Conservation (phyloP, 2,329 filamentous ascomycete genomes). For the Xylariaceae sp. region DNA sequence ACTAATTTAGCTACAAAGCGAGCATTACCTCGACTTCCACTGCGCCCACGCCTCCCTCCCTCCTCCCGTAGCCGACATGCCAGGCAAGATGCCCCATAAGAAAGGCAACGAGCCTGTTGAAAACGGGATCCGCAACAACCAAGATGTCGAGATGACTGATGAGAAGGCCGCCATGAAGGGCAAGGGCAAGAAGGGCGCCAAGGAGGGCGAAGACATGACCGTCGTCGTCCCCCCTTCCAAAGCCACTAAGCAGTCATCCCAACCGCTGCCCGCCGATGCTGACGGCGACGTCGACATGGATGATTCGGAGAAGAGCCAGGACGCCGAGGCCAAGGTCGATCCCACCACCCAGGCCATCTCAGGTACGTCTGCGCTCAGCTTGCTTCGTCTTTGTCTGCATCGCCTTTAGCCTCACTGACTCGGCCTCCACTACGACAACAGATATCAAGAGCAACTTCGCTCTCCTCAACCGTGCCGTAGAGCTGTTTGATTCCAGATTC, state of each 20-base stretch:
- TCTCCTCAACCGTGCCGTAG: constrained; percentile 86
- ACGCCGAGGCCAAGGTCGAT: constrained; percentile 56
- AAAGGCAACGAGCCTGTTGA: constrained; percentile 69
- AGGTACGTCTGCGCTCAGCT: constrained; percentile 41
- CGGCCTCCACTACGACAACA: constrained; percentile 36
- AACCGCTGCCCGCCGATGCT: constrained; percentile 54
- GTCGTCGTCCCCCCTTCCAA: constrained; percentile 76
- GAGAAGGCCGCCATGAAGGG: constrained; percentile 58
- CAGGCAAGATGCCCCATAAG: constrained; percentile 69
- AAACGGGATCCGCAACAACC: constrained; percentile 64
- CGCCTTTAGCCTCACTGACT: constrained; percentile 2
- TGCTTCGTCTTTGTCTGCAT: no score
- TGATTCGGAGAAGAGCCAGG: constrained; percentile 50
- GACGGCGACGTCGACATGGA: constrained; percentile 73
- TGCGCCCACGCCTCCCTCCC: constrained; percentile 10
- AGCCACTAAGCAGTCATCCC: constrained; percentile 56
- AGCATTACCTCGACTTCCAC: constrained; percentile 17
- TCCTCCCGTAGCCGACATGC: constrained; percentile 49
- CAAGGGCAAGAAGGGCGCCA: constrained; percentile 61
- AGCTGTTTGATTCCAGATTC: constrained; percentile 92
- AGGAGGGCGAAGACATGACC: constrained; percentile 76
- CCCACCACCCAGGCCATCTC: constrained; percentile 58
- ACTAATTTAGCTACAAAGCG: constrained; percentile 18
- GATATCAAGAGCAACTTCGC: constrained; percentile 95
- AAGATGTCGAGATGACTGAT: constrained; percentile 72